Percentiles rank a stretch among this genome's conserved stretches.
Evolutionary conservation across 2,329 filamentous ascomycete genomes (phyloP).

Genomic region (Pleoardoris graminearum): DNA sequence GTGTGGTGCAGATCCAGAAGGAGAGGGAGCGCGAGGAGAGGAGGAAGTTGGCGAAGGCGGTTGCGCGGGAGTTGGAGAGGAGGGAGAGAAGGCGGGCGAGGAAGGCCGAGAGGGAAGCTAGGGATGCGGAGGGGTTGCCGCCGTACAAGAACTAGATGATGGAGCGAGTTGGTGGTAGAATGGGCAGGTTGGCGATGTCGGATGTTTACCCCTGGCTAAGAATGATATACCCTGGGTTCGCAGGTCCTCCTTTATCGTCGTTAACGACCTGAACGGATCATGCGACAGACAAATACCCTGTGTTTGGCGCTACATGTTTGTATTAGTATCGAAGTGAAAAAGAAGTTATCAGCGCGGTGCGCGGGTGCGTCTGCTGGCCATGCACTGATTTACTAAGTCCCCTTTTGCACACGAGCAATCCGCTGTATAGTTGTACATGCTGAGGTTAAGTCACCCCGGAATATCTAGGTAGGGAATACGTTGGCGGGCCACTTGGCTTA

Average conservation of each 20-base stretch:
- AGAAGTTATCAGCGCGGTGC: no score
- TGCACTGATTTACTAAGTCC: no score
- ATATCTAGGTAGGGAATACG: no score
- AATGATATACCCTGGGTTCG: conserved; percentile 6
- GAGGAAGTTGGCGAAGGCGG: conserved; percentile 37
- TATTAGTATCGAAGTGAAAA: no score
- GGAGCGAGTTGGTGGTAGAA: not conserved
- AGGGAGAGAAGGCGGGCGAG: conserved; percentile 30
- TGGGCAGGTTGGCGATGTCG: not conserved
- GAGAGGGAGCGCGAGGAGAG: conserved; percentile 37
- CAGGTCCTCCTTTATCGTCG: not conserved
- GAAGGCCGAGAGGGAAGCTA: conserved; percentile 22
- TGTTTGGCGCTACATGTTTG: no score
- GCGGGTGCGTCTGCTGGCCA: no score
- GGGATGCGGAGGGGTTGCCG: conserved; percentile 23
- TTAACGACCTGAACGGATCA: no score
- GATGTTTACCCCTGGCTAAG: conserved; percentile 2
- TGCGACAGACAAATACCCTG: no score
- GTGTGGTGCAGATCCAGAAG: conserved; percentile 28
- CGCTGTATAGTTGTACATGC: no score
- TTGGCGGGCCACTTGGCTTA: no score
- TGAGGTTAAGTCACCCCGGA: no score
- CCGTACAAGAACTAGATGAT: conserved; percentile 25
- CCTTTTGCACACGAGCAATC: no score
- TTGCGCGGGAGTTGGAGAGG: conserved; percentile 34